A percentile compares a stretch with the other conserved stretches of the same genome.
Conservation (phyloP, 805 yeast genomes). For the Kuraishia floccosa region DNA sequence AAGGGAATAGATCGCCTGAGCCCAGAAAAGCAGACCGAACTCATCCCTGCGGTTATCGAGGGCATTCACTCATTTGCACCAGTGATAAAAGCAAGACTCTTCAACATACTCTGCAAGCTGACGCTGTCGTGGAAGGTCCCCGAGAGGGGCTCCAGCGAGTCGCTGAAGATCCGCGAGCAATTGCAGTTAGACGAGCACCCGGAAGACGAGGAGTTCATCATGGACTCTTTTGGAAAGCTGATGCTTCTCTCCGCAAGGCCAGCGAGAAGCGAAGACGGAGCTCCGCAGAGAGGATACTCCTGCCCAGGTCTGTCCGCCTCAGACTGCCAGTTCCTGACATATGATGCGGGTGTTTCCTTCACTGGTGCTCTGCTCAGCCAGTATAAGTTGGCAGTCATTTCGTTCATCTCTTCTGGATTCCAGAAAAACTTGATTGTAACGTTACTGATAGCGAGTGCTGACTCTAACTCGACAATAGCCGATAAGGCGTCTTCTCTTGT, state of each 20-base stretch:
- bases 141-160: conserved; percentile 31
- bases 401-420: conserved; percentile 31
- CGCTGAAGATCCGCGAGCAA: conserved; percentile 18
- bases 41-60: conserved; percentile 36
- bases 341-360: conserved; percentile 54
- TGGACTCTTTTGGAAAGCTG: conserved; percentile 39
- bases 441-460: conserved; percentile 48
- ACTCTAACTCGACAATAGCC: conserved; percentile 41
- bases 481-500: conserved; percentile 40
- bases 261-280: conserved; percentile 18
- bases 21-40: conserved; percentile 19
- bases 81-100: conserved; percentile 38
- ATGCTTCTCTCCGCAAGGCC: conserved; percentile 52
- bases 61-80: conserved; percentile 27
- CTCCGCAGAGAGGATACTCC: conserved; percentile 29
- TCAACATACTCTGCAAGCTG: conserved; percentile 47
- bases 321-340: conserved; percentile 54
- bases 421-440: conserved; percentile 29
- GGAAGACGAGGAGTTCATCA: conserved; percentile 32
- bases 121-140: conserved; percentile 37
- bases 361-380: conserved; percentile 32
- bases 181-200: conserved; percentile 22
- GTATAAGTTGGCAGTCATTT: conserved; percentile 27
- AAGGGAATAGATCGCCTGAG: conserved; percentile 52
- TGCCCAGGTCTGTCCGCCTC: conserved; percentile 54